Conservation (phyloP, 441 rosid genomes). For the Populus trichocarpa region DNA sequence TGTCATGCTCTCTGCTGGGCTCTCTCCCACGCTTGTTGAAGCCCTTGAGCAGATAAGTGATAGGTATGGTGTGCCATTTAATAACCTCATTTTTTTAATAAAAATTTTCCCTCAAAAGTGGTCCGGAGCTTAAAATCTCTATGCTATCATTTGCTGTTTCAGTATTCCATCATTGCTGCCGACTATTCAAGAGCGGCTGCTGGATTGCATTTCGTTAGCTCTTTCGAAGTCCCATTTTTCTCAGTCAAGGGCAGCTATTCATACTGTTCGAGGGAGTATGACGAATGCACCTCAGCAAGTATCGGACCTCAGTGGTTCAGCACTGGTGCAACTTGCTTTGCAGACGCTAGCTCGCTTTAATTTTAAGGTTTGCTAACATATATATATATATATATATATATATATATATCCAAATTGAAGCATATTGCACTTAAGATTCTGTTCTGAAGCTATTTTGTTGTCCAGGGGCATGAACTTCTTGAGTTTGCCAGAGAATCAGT, state of each 20-base stretch:
- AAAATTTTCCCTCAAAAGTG: slow-evolving; percentile 1
- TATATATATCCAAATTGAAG: background rate
- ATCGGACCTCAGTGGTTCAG: slow-evolving; percentile 68
- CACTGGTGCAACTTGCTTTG: slow-evolving; percentile 93
- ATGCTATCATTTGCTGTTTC: slow-evolving; percentile 35
- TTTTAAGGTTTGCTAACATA: slow-evolving; percentile 63
- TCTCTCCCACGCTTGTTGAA: slow-evolving; percentile 80
- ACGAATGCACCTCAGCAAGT: slow-evolving; percentile 56
- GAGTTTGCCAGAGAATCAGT: slow-evolving; percentile 97
- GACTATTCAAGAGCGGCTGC: slow-evolving; percentile 88
- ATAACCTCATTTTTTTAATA: slow-evolving; percentile 8
- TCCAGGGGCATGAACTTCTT: slow-evolving; percentile 97
- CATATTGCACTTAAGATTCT: slow-evolving; percentile 7
- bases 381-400: too few species aligned
- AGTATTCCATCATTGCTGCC: slow-evolving; percentile 94
- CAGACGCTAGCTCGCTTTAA: slow-evolving; percentile 95
- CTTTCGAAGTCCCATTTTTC: slow-evolving; percentile 80
- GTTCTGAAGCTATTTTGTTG: slow-evolving; percentile 36
- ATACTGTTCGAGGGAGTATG: slow-evolving; percentile 57
- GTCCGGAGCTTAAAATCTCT: slow-evolving; percentile 4
- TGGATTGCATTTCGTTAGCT: slow-evolving; percentile 76
- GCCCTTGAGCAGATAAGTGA: slow-evolving; percentile 87
- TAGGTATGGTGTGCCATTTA: slow-evolving; percentile 44
- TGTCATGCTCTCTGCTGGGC: slow-evolving; percentile 87
- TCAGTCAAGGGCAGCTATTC: slow-evolving; percentile 63